phyloP scores from a whole-genome alignment of 345 rosid genomes.

The Orychophragmus violaceus region DNA sequence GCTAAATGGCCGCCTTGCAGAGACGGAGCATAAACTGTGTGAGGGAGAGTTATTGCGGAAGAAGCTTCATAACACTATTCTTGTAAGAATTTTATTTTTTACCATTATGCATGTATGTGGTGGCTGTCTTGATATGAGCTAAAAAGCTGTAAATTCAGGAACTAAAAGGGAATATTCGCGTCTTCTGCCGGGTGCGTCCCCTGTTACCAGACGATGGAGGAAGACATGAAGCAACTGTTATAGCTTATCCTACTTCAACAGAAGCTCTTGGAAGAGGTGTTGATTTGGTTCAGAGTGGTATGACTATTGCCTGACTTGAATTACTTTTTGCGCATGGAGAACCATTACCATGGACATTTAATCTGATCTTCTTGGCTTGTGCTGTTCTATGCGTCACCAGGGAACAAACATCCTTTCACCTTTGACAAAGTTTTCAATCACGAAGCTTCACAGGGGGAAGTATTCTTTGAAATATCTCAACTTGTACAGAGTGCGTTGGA shows the following conservation, averaged over 20 bases:
- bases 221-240: constrained; percentile 39
- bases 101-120: not conserved
- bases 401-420: too few relatives aligned
- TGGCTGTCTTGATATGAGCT: not conserved
- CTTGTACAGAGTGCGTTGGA: too few relatives aligned
- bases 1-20: too few relatives aligned
- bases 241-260: constrained; percentile 56
- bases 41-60: too few relatives aligned
- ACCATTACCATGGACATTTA: not conserved
- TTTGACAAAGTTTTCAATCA: too few relatives aligned
- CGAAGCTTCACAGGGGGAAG: too few relatives aligned
- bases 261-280: constrained; percentile 71
- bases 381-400: too few relatives aligned
- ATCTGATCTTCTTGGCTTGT: too few relatives aligned
- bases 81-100: not conserved
- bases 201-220: constrained; percentile 59
- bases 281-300: constrained; percentile 68
- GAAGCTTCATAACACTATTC: too few relatives aligned
- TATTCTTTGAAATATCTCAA: too few relatives aligned
- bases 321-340: not conserved
- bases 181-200: constrained; percentile 86
- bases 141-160: constrained; percentile 38
- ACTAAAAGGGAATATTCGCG: constrained; percentile 87
- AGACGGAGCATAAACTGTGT: too few relatives aligned
- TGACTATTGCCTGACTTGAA: not conserved